Percentiles rank a stretch among this genome's conserved stretches.
Evolutionary conservation across 2,329 filamentous ascomycete species (phyloP).

Genomic region (Atkinsonella texensis): DNA sequence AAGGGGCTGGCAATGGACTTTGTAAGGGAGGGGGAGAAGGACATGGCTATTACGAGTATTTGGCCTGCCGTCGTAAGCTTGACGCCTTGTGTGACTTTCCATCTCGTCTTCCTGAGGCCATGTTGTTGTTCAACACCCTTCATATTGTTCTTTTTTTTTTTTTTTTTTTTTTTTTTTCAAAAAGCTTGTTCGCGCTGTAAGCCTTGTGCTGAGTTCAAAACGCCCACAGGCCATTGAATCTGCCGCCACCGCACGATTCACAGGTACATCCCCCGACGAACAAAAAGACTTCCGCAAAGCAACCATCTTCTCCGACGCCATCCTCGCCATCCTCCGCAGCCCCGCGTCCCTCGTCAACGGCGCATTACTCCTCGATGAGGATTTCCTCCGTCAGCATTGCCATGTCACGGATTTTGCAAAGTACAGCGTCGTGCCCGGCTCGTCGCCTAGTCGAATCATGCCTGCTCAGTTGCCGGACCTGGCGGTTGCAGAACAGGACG

Average conservation of each 20-base stretch:
- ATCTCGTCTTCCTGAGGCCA: background rate
- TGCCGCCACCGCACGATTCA: slow-evolving; percentile 52
- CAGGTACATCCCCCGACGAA: slow-evolving; percentile 30
- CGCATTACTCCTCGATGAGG: slow-evolving; percentile 62
- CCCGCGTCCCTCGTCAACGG: slow-evolving; percentile 56
- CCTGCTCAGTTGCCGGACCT: slow-evolving; percentile 56
- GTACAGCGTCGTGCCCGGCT: slow-evolving; percentile 57
- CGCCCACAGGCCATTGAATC: slow-evolving; percentile 50
- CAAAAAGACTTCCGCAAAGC: slow-evolving; percentile 52
- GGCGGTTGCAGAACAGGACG: slow-evolving; percentile 64
- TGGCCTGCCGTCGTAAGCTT: slow-evolving; percentile 64
- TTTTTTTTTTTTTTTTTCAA: background rate
- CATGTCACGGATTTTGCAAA: slow-evolving; percentile 59
- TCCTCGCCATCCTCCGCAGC: slow-evolving; percentile 57
- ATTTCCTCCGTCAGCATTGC: slow-evolving; percentile 55
- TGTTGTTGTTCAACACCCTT: no score
- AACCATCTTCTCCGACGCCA: slow-evolving; percentile 68
- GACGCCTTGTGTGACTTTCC: background rate
- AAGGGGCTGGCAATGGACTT: slow-evolving; percentile 79
- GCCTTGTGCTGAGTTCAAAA: no score
- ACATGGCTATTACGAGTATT: slow-evolving; percentile 69
- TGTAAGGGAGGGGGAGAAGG: slow-evolving; percentile 35
- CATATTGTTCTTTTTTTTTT: background rate
- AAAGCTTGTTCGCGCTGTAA: background rate
- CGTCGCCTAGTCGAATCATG: slow-evolving; percentile 64